Base-by-base conservation (phyloP, 2,329 filamentous ascomycete genomes). In the Fusarium protoensiforme region DNA sequence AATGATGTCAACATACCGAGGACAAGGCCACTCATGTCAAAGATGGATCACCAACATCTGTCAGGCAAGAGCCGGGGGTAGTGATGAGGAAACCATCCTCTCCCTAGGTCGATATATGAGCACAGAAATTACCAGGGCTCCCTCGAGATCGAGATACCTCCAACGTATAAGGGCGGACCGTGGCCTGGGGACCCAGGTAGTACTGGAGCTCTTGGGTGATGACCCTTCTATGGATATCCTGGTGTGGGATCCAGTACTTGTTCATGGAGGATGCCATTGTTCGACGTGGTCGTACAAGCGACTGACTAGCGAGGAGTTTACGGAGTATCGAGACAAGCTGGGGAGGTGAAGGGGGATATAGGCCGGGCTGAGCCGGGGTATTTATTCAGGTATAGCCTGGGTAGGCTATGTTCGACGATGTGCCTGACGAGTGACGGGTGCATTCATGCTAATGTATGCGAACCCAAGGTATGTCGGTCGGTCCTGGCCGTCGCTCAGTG, bases 81-180 rank as follows among this genome's bases (percentile, higher is more conserved):
- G 85, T 87, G 75, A 91, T 90, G 67, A 91, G 83, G 74, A 87
- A 91, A 3, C 89, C 89, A 79, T 91, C 89, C 81, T 90, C 88
- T 75, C 89, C 89, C 88, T 90, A 68, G 56, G 65, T 56, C 58
- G 63, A 74, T 65, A 64, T 69, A 79, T 75, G 73, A 78, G 63
- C 61, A 74, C 61, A 65, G 69, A 75, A 51, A 54, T 67, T 56
- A 53, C 53, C 27, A 35, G 51, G 61, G 61, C 58, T 61, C 51
- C 56, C 67, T 68, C 59, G 64, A 75, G 76, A 75, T 72, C 53
- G 69, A 78, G 81, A 73, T 83, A 90, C 88, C 81, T 90, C 85
- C 76, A 86, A 83, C 43, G 88, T 90, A 75, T 86, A 90, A 46
- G 88, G 84, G 64, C 88, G 84, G 54, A 90, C 88, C 27, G 87